Percentiles rank a stretch among this genome's conserved stretches.
phyloP scores from a whole-genome alignment of 495 filamentous ascomycete species.

The Penicillium silybi region DNA sequence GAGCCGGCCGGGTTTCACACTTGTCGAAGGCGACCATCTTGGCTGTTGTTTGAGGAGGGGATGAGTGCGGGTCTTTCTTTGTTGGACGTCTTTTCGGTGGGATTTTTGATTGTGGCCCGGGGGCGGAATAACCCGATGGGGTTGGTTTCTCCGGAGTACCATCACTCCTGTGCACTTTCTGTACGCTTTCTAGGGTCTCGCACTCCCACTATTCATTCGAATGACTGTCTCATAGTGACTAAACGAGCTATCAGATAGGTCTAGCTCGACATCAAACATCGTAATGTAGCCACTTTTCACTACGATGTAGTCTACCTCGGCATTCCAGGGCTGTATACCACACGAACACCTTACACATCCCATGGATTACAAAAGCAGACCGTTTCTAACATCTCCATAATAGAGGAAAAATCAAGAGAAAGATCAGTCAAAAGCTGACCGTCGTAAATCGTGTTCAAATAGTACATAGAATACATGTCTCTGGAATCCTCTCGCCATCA shows the following conservation, averaged over 20 bases:
- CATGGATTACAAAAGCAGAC: neutral
- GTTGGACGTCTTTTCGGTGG: slow-evolving; percentile 35
- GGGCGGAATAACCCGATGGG: slow-evolving; percentile 15
- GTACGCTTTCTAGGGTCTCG: too few species aligned
- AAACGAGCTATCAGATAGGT: neutral
- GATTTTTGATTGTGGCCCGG: slow-evolving; percentile 43
- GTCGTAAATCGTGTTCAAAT: slow-evolving; percentile 17
- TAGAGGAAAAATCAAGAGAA: neutral
- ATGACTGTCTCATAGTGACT: neutral
- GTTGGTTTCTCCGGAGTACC: slow-evolving; percentile 23
- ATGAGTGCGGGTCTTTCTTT: slow-evolving; percentile 28
- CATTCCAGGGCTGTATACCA: neutral
- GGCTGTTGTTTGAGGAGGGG: slow-evolving; percentile 20
- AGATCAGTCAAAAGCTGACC: neutral
- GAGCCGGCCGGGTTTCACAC: slow-evolving; percentile 68
- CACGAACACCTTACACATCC: neutral
- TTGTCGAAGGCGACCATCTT: slow-evolving; percentile 54
- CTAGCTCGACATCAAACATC: neutral
- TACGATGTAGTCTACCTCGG: too few species aligned
- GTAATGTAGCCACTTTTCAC: neutral
- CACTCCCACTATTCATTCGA: neutral
- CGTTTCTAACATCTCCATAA: too few species aligned
- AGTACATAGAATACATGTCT: slow-evolving; percentile 31
- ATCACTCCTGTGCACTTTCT: neutral
- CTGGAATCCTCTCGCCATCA: slow-evolving; percentile 21